Base-by-base conservation (phyloP, 2,329 filamentous ascomycete genomes). In the Beauveria pseudobassiana region DNA sequence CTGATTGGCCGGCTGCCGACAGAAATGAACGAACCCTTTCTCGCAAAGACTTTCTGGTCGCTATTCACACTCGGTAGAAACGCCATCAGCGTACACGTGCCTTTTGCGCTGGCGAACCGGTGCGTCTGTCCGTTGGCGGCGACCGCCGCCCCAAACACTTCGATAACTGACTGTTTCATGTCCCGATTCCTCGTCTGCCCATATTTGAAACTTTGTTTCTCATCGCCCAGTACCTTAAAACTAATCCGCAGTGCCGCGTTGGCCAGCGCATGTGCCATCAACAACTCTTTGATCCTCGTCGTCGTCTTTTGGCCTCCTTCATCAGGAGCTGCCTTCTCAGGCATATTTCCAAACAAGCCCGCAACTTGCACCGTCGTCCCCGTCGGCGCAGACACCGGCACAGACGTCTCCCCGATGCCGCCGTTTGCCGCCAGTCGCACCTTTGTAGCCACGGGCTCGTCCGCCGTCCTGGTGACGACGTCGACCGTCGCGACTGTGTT, bases 1-100 rank as follows among this genome's bases (percentile, higher is more conserved):
- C 82, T 81, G 16, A 93, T 75, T 3, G 89, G 89, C 20, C 89
- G 80, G 16, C 79, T 79, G 69, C 93, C 88, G 24, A 93, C 78
- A 0, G 87, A 89, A 38, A 92, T 73, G 69, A 86, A 91, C 5
- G 80, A 73, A 0, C 81, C 78, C n/a, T 76, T 80, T 6, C 67
- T 65, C 51, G 76, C 75, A 40, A 83, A 65, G n/a, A 73, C 78
- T 2, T 72, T 68, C 2, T 67, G 52, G 38, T 81, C 73, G 20
- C 81, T 80, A 60, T 77, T 75, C 3, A 76, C 74, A 38, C 72
- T 81, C 1, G 87, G 84, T 0, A 91, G 67, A 56, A 87, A 80
- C 1, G 83, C 84, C 57, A 84, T 77, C 10, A 90, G 71, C 0
- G 73, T 67, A 58, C 84, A 63, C 28, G 26, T 12, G 14, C 26